Conservation (phyloP, 768 basidiomycete genomes). For the Boletus pseudo-olivaceus region DNA sequence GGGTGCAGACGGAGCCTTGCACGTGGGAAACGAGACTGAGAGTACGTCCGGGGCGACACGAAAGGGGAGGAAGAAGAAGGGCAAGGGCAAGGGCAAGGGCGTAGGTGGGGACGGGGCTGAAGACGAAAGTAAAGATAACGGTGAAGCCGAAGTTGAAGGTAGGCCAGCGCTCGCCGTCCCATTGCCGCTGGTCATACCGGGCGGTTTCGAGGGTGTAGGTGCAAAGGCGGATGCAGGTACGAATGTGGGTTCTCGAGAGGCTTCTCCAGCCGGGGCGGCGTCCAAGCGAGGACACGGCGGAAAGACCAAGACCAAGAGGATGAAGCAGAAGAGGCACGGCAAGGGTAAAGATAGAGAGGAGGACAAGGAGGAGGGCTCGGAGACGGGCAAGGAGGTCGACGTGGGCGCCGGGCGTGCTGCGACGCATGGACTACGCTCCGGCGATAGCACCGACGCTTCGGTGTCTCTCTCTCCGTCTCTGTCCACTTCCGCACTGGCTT, state of each 20-base stretch:
- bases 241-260: not conserved
- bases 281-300: constrained; percentile 32
- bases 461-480: constrained; percentile 1
- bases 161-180: not conserved
- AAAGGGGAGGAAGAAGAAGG: not conserved
- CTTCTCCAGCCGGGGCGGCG: not conserved
- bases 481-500: not conserved
- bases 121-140: not conserved
- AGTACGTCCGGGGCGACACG: not conserved
- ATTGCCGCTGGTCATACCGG: constrained; percentile 6
- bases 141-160: not conserved
- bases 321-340: constrained; percentile 20
- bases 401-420: not conserved
- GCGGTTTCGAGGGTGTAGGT: constrained; percentile 8
- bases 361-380: not conserved
- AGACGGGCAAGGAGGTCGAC: constrained; percentile 10
- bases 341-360: not conserved
- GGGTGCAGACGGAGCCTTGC: not conserved
- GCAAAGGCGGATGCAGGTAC: not conserved
- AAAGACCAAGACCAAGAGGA: constrained; percentile 43
- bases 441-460: constrained; percentile 19
- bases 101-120: not conserved
- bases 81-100: not conserved
- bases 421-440: constrained; percentile 2
- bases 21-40: not conserved